Conservation (phyloP, 2,329 filamentous ascomycete species). For the Aureobasidium sp. region DNA sequence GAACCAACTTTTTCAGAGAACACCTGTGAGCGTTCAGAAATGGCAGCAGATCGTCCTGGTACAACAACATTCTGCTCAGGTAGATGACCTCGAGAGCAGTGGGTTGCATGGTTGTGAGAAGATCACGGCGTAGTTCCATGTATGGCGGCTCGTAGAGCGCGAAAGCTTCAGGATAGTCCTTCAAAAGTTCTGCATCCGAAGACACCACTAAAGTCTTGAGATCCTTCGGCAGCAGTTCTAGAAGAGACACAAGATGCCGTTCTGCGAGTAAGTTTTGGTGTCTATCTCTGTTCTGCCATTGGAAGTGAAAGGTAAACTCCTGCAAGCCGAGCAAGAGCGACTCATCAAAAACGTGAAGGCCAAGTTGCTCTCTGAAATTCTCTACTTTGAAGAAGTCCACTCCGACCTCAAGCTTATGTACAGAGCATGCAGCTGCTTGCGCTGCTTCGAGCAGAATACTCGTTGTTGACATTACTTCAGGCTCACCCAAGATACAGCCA, state of each 20-base stretch:
- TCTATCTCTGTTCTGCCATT: background rate
- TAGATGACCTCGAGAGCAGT: background rate
- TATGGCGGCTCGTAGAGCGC: too few species aligned
- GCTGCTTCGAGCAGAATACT: background rate
- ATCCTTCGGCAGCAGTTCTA: background rate
- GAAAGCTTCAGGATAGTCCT: background rate
- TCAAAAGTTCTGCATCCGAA: background rate
- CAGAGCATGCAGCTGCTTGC: background rate
- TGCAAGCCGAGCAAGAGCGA: background rate
- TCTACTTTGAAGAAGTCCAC: background rate
- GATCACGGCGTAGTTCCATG: background rate
- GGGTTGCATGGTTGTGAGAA: background rate
- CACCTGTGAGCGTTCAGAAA: background rate
- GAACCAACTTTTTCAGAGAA: background rate
- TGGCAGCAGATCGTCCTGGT: background rate
- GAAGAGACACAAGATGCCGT: background rate
- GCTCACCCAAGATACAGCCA: background rate
- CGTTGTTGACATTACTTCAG: background rate
- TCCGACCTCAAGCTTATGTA: background rate
- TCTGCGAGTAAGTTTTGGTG: background rate
- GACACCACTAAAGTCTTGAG: background rate
- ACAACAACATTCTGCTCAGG: background rate
- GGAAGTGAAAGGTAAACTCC: background rate
- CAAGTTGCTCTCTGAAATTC: too few species aligned
- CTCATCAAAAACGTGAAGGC: background rate